Evolutionary conservation across 129 eudicot species (phyloP).

Genomic region (Flaveria brownii): DNA sequence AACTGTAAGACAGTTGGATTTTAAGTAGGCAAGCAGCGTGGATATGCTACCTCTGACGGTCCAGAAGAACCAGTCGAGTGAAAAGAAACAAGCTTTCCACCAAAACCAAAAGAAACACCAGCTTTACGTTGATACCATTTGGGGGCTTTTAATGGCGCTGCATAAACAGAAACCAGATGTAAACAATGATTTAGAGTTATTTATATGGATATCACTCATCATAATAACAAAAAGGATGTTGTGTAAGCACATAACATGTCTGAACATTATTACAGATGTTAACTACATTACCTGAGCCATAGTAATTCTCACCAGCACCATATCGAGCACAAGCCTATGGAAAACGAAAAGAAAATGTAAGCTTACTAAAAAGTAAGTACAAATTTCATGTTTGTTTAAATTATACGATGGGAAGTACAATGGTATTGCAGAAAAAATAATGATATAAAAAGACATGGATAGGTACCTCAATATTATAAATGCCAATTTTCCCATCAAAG

Average conservation of each 20-base stretch:
- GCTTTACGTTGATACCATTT: slow-evolving; percentile 91
- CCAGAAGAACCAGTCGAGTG: slow-evolving; percentile 58
- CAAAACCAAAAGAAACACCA: slow-evolving; percentile 97
- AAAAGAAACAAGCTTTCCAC: slow-evolving; percentile 93
- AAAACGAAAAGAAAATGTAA: neutral
- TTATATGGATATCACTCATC: neutral
- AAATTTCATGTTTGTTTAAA: neutral
- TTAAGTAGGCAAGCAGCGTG: slow-evolving; percentile 3
- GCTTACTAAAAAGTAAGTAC: neutral
- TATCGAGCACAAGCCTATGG: slow-evolving; percentile 80
- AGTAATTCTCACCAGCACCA: slow-evolving; percentile 64
- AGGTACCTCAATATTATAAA: slow-evolving; percentile 80
- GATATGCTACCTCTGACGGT: slow-evolving; percentile 62
- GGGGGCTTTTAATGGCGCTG: slow-evolving; percentile 83
- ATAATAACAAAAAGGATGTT: neutral
- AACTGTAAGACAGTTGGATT: neutral
- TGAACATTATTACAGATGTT: slow-evolving; percentile 1
- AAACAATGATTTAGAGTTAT: slow-evolving; percentile 14
- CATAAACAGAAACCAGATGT: slow-evolving; percentile 20
- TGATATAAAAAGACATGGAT: slow-evolving; percentile 1
- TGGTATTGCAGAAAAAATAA: slow-evolving; percentile 4
- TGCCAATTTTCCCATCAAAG: slow-evolving; percentile 89
- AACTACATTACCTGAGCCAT: slow-evolving; percentile 60
- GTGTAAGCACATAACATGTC: neutral
- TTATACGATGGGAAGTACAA: neutral